Base-by-base conservation (phyloP, 176 grass and related monocot genomes). In the Aegilops tauschii region DNA sequence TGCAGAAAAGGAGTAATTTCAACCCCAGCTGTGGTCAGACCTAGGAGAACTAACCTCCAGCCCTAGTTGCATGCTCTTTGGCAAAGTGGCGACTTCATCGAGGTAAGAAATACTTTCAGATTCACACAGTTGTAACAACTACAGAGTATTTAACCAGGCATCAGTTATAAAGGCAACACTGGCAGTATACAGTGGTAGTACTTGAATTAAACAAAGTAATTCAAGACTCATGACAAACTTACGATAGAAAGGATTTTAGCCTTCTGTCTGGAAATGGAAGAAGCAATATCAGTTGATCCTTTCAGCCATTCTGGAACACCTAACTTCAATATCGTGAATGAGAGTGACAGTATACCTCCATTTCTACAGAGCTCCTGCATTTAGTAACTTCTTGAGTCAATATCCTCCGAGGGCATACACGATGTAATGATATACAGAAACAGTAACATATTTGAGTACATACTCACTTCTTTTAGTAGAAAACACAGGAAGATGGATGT, bases 51-150 rank as follows among this genome's bases (percentile, higher is more conserved):
- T 87, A 32, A 94, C 96, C 93, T 98, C 90, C 84, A 90, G 92
- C 77, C 90, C 96, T 54, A 96, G 84, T 79, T 77, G 86, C 92
- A 92, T 96, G 84, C 88, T 94, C 72, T 90, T 94, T 58, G 86
- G 84, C 6, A 85, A 93, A 79, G 92, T 90, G 52, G 96, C 93
- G 5, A 98, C 93, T 88, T 96, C 96, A 94, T 98, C 96, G 45
- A 98, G 96, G 90, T 96, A 98, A 68, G 96, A 98, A 77, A 98
- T 87, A 78, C 79, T 96, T 84, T 98, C 96, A 78, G 93, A 88
- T 90, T 98, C 96, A 94, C 96, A 98, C n/a, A 98, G 86, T 86
- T 96, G 96, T 68, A 98, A 68, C 79, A 98, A 84, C 96, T 98
- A 79, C 34, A 54, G 27, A 86, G 40, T 30, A 78, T 63, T 37